Base-by-base conservation (phyloP, 176 grass and related monocot genomes). In the Zoysia pacifica region DNA sequence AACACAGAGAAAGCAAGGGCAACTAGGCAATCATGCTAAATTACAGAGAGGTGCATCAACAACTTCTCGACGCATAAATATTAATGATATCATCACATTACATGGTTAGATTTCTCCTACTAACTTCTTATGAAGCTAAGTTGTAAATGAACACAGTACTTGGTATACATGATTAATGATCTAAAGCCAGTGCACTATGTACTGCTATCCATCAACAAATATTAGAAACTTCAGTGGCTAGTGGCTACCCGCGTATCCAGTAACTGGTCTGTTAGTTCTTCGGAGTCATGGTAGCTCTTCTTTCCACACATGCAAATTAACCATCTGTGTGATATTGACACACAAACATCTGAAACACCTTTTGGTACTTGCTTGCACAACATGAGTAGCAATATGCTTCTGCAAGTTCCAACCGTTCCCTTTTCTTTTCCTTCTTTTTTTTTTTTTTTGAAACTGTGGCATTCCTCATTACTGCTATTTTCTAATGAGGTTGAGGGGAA, bases 341-440 rank as follows among this genome's bases (percentile, higher is more conserved):
- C 46, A 53, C 3, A 42, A 6, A 43, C 64, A 76, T 62, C 28
- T n/a, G 46, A 62, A 55, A 52, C 36, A 43, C 64, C 77, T 56
- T 78, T 84, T 66, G 56, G 44, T 83, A 56, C 76, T 82, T 64
- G 73, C 47, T 71, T 81, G 11, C 51, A 1, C 8, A 47, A 88
- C 86, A 81, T 79, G 56, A 82, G 73, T 83, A 83, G 69, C 73
- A 72, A 87, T 75, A 86, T 83, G 78, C 78, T 83, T 68, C 70
- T 35, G 44, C 78, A 76, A 81, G 64, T 68, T 83, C 78, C 73
- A 86, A 82, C 52, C 78, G 40, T 78, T 2, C 55, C 69, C 15
- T 82, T 48, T 73, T 49, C 70, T 70, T 55, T 28, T 28, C 0
- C 28, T 28, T 28, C 28, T 28, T 28, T 28, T 28, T 28, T 28